Percentiles rank a stretch among this genome's conserved stretches.
These are phyloP conservation scores for Gaeumannomyces tritici DNA, from an alignment of 2,329 filamentous ascomycete species.

Conservation along the genomic window DNA sequence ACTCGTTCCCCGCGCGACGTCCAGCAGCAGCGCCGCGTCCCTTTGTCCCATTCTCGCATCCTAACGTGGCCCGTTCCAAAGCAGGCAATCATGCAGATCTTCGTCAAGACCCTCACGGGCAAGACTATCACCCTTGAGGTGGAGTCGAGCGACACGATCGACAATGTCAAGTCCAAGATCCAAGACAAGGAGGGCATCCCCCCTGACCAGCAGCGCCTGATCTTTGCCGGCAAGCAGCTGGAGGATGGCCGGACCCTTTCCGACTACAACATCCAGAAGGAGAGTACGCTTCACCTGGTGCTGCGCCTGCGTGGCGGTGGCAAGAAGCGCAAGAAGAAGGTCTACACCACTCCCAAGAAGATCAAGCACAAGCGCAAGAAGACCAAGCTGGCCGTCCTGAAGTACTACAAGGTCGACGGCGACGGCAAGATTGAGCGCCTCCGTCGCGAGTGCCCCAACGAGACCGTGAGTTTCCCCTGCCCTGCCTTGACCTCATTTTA, in stretches of 20 bases:
- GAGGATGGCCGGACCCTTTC: slow-evolving; percentile 98
- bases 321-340: slow-evolving; percentile 99
- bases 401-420: slow-evolving; percentile 99
- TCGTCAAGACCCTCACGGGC: slow-evolving; percentile 86
- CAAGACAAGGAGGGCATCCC: slow-evolving; percentile 99
- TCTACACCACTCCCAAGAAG: slow-evolving; percentile 99
- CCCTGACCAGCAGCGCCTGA: slow-evolving; percentile 97
- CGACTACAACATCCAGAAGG: slow-evolving; percentile 99
- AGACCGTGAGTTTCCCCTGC: slow-evolving; percentile 53
- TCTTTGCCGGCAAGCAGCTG: slow-evolving; percentile 99
- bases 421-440: slow-evolving; percentile 99
- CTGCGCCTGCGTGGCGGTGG: slow-evolving; percentile 95
- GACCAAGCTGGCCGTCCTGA: slow-evolving; percentile 99
- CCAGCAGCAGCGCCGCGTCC: not conserved
- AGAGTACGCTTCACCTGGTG: slow-evolving; percentile 96
- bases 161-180: slow-evolving; percentile 99
- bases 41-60: slow-evolving; percentile 11
- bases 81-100: slow-evolving; percentile 66
- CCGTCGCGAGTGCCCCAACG: slow-evolving; percentile 89
- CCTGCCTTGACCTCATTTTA: no score
- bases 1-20: not conserved
- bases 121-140: slow-evolving; percentile 99
- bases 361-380: slow-evolving; percentile 99
- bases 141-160: slow-evolving; percentile 98
- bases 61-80: slow-evolving; percentile 17